Evolutionary conservation across 2,329 filamentous ascomycete genomes (phyloP).

Genomic region (Neurospora sp.): DNA sequence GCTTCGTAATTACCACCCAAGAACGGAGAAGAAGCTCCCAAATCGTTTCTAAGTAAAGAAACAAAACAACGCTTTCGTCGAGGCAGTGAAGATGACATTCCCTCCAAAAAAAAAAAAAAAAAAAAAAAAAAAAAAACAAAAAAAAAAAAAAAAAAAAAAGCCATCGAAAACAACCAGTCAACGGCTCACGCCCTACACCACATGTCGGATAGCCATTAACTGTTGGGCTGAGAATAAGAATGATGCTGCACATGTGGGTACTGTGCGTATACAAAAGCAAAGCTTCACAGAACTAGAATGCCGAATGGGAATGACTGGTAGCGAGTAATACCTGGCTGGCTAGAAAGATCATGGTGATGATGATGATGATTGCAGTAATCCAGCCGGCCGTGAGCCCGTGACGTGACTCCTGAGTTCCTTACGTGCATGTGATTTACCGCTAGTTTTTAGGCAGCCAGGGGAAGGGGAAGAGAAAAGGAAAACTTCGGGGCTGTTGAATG

Average conservation of each 20-base stretch:
- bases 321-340: neutral
- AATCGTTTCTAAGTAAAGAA: neutral
- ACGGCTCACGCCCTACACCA: neutral
- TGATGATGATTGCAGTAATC: neutral
- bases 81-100: neutral
- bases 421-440: neutral
- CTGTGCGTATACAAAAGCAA: neutral
- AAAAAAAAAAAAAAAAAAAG: no score
- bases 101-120: neutral
- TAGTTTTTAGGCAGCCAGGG: neutral
- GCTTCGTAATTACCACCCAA: neutral
- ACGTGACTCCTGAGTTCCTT: neutral
- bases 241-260: neutral
- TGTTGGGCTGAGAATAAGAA: neutral
- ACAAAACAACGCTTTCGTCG: neutral
- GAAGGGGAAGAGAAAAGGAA: neutral
- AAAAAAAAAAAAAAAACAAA: no score
- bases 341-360: neutral
- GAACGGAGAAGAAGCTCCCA: neutral
- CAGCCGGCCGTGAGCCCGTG: neutral
- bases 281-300: neutral
- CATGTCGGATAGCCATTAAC: neutral
- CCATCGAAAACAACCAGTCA: neutral
- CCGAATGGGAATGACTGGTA: neutral
- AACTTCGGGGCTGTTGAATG: neutral